Evolutionary conservation across 148 eudicot genomes (phyloP).

Genomic region (Camellia lanceoleosa): DNA sequence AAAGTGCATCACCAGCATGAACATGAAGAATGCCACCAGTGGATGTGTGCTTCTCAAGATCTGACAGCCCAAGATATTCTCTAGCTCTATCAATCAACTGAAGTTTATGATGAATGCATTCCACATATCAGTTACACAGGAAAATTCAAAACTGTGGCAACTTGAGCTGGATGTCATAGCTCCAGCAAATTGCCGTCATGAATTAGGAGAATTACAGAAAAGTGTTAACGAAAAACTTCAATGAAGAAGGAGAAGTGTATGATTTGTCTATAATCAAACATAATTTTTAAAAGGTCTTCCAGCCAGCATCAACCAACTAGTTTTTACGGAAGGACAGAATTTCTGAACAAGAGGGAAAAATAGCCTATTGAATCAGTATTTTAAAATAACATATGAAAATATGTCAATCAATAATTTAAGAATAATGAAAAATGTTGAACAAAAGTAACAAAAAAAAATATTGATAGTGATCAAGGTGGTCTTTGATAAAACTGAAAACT

Average conservation of each 20-base stretch:
- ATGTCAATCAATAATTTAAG: too few species aligned
- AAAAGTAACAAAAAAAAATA: too few species aligned
- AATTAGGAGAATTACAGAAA: neutral
- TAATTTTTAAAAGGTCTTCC: neutral
- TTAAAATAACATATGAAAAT: too few species aligned
- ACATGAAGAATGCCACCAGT: constrained; percentile 64
- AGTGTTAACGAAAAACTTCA: neutral
- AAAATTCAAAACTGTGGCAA: neutral
- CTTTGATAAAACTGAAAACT: too few species aligned
- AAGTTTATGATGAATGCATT: constrained; percentile 4
- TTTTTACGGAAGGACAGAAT: too few species aligned
- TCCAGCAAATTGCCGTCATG: neutral
- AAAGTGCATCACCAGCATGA: constrained; percentile 75
- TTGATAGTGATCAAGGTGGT: too few species aligned
- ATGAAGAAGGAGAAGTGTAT: neutral
- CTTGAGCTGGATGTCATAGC: constrained; percentile 11
- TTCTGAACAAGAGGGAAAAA: too few species aligned
- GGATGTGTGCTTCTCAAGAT: constrained; percentile 53
- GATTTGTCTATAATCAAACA: neutral
- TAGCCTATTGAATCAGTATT: too few species aligned
- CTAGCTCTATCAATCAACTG: constrained; percentile 71
- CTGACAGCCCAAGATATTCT: constrained; percentile 57
- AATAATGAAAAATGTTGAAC: too few species aligned
- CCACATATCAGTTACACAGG: constrained; percentile 1
- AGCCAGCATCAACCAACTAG: neutral